Base-by-base conservation (phyloP, 805 yeast species). In the Yamadazyma tumulicola region DNA sequence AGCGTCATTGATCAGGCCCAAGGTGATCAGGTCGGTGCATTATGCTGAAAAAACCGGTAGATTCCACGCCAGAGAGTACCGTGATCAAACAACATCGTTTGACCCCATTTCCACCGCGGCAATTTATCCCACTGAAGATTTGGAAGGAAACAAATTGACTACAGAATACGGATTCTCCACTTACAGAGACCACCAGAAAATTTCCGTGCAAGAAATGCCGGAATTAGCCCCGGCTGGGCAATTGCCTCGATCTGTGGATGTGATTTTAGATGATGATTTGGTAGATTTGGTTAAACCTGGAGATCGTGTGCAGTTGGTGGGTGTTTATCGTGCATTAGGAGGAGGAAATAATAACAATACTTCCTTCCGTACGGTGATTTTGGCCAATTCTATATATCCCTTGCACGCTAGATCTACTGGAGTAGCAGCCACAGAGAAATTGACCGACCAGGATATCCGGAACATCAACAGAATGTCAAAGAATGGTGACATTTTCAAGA, bases 141-240 rank as follows among this genome's bases (percentile, higher is more conserved):
- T 85, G 12, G 93, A 87, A 30, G 97, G 97, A 5, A 81, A 89
- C 61, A 86, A 85, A 48, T 65, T 93, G 45, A 72, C 77, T 13
- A 89, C 96, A 0, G 97, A 93, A 57, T 93, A 86, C 52, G 98
- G 98, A 1, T 84, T 80, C 53, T 81, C 89, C 6, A 87, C 94
- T 19, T 93, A 86, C 57, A 73, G 91, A 49, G 98, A 93, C 61
- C 96, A 91, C 57, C 98, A 93, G 62, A 83, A 87, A 25, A 74
- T 93, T 23, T 77, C 96, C 0, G 82, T 93, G 23, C 98, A 93
- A 59, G 98, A 93, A 64, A 85, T 93, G 86, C 97, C 98, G 1
- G 97, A 93, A 64, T 72, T 81, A 43, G 96, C 97, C 1, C 98
- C 97, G 11, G 95, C 97, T 0, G 98, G 98, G 37, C 97, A 91